These are phyloP conservation scores for Fusarium goolgardi DNA, from an alignment of 2,329 filamentous ascomycete species.

Conservation along the genomic window DNA sequence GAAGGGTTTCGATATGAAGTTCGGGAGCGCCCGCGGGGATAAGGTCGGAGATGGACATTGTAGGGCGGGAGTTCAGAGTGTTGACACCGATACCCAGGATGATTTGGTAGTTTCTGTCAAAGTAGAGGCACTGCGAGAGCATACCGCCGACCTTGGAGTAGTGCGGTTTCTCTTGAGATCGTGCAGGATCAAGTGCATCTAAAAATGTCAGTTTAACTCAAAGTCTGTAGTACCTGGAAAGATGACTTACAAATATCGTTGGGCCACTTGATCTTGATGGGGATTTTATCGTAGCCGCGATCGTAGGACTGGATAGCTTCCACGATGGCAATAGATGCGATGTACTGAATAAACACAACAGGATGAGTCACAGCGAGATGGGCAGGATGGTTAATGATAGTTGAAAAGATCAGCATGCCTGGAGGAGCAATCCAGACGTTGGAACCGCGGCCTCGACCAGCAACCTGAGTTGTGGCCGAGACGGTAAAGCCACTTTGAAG, in stretches of 20 bases:
- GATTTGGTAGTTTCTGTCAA: slow-evolving; percentile 80
- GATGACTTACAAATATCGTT: slow-evolving; percentile 82
- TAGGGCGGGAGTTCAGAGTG: slow-evolving; percentile 83
- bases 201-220: background rate
- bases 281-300: slow-evolving; percentile 76
- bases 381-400: slow-evolving; percentile 84
- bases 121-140: slow-evolving; percentile 88
- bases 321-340: slow-evolving; percentile 88
- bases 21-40: slow-evolving; percentile 63
- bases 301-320: slow-evolving; percentile 86
- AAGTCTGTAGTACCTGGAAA: fast-evolving
- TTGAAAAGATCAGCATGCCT: slow-evolving; percentile 88
- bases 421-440: slow-evolving; percentile 96
- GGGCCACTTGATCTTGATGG: slow-evolving; percentile 94
- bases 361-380: slow-evolving; percentile 77
- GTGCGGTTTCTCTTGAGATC: slow-evolving; percentile 57
- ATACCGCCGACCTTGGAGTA: slow-evolving; percentile 96
- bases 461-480: slow-evolving; percentile 87
- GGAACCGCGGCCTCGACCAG: slow-evolving; percentile 85
- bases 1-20: slow-evolving; percentile 80
- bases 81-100: slow-evolving; percentile 91
- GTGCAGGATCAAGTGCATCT: slow-evolving; percentile 75
- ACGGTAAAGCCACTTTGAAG: slow-evolving; percentile 89
- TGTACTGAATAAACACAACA: slow-evolving; percentile 93
- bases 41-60: slow-evolving; percentile 84